phyloP scores from a whole-genome alignment of 2,329 filamentous ascomycete species.

The Penicillium sp. region DNA sequence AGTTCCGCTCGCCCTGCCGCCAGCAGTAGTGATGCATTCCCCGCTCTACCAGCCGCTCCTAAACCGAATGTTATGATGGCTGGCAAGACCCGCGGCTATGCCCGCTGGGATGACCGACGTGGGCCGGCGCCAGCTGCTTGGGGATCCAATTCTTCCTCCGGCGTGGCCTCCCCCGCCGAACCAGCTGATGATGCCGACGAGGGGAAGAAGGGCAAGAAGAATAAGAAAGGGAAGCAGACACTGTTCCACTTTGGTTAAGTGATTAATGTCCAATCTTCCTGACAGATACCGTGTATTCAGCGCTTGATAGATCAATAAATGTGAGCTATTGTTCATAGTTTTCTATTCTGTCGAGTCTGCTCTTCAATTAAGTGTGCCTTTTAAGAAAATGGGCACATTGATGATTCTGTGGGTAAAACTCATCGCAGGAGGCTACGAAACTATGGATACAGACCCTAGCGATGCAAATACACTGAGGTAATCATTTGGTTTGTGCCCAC shows the following conservation, averaged over 20 bases:
- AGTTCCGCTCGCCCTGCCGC: conserved; percentile 11
- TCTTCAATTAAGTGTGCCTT: background rate
- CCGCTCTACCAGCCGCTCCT: conserved; percentile 71
- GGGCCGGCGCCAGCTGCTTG: conserved; percentile 37
- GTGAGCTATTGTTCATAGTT: background rate
- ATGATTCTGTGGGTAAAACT: background rate
- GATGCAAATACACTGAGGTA: background rate
- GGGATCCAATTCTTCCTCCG: conserved; percentile 27
- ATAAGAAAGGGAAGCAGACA: conserved; percentile 39
- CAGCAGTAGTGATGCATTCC: conserved; percentile 62
- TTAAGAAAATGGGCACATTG: background rate
- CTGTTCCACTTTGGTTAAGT: conserved; percentile 39
- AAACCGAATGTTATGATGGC: conserved; percentile 58
- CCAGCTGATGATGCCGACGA: conserved; percentile 21
- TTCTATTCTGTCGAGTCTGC: background rate
- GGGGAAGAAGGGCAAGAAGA: conserved; percentile 37
- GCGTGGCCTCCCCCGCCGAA: conserved; percentile 21
- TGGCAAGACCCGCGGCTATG: conserved; percentile 45
- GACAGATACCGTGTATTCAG: conserved; percentile 1
- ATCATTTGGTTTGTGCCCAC: too few relatives aligned
- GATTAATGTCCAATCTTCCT: background rate
- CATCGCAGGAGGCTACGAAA: background rate
- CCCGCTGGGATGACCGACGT: conserved; percentile 43
- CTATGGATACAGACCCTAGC: background rate
- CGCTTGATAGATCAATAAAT: conserved; percentile 4